These are phyloP conservation scores for Rhizopogon salebrosus DNA, from an alignment of 768 basidiomycete genomes.

Conservation along the genomic window DNA sequence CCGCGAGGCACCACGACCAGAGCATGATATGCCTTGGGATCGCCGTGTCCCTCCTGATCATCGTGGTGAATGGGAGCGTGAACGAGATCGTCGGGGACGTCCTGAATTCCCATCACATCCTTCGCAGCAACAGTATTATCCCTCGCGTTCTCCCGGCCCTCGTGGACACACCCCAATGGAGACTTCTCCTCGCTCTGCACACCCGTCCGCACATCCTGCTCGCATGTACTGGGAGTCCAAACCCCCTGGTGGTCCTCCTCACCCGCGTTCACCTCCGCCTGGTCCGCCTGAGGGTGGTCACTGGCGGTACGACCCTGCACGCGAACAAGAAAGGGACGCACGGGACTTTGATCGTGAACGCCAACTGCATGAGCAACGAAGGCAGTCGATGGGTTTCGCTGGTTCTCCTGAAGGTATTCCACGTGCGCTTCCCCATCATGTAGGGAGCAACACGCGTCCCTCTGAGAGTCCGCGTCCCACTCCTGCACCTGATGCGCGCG, in stretches of 20 bases:
- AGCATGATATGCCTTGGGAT: conserved; percentile 58
- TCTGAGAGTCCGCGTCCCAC: conserved; percentile 58
- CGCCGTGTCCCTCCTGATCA: conserved; percentile 45
- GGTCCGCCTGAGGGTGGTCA: conserved; percentile 38
- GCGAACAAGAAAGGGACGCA: conserved; percentile 47
- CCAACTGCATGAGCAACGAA: conserved; percentile 30
- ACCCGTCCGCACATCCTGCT: conserved; percentile 30
- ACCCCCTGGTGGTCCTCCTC: conserved; percentile 31
- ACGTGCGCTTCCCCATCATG: conserved; percentile 23
- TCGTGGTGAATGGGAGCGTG: conserved; percentile 50
- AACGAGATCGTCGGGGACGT: conserved; percentile 33
- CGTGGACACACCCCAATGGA: conserved; percentile 49
- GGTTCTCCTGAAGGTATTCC: conserved; percentile 41
- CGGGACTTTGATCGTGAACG: conserved; percentile 35
- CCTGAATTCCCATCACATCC: conserved; percentile 29
- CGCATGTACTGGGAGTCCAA: conserved; percentile 61
- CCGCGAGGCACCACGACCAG: conserved; percentile 45
- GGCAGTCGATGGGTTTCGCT: conserved; percentile 34
- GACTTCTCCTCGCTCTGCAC: conserved; percentile 54
- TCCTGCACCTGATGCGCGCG: conserved; percentile 40
- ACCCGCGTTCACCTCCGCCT: conserved; percentile 28
- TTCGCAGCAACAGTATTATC: conserved; percentile 27
- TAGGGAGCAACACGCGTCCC: conserved; percentile 32
- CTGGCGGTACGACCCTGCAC: conserved; percentile 59
- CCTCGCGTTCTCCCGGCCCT: conserved; percentile 31